These are phyloP conservation scores for Colletotrichum noveboracense DNA, from an alignment of 2,329 filamentous ascomycete species.

Conservation along the genomic window DNA sequence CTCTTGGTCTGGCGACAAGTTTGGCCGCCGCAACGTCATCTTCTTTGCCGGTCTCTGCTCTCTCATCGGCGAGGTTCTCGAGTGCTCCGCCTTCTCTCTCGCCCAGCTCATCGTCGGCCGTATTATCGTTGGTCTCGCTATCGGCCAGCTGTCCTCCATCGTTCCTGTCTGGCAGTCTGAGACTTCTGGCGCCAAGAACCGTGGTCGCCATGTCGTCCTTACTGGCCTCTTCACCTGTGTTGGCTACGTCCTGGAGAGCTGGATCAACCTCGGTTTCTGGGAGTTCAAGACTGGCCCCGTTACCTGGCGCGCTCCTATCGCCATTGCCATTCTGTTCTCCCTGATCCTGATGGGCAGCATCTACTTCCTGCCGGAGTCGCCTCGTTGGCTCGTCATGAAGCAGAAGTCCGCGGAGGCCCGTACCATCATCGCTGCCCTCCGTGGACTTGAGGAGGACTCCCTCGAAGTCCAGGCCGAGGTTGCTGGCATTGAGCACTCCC, in stretches of 20 bases:
- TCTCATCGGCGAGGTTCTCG: constrained; percentile 37
- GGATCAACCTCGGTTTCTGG: constrained; percentile 51
- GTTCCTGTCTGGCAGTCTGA: constrained; percentile 47
- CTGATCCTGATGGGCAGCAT: constrained; percentile 36
- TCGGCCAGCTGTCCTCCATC: constrained; percentile 42
- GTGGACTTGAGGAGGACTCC: constrained; percentile 53
- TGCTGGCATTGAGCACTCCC: constrained; percentile 50
- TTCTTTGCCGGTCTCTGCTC: constrained; percentile 35
- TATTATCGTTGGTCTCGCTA: constrained; percentile 44
- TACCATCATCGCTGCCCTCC: constrained; percentile 41
- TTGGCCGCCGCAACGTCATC: constrained; percentile 38
- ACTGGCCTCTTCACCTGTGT: constrained; percentile 27
- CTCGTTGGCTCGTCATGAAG: constrained; percentile 36
- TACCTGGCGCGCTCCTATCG: constrained; percentile 39
- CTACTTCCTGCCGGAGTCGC: constrained; percentile 37
- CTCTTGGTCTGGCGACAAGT: constrained; percentile 37
- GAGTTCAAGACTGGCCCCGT: constrained; percentile 31
- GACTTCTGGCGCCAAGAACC: constrained; percentile 41
- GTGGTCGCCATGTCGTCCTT: constrained; percentile 46
- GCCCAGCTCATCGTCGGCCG: constrained; percentile 49
- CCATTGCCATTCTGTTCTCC: constrained; percentile 36
- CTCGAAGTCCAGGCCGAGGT: constrained; percentile 56
- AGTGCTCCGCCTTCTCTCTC: constrained; percentile 37
- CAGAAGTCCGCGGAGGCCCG: constrained; percentile 36
- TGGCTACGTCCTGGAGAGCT: constrained; percentile 42